A percentile compares a stretch with the other conserved stretches of the same genome.
Conservation (phyloP, 768 basidiomycete genomes). For the Phylloporus rhodoxanthus region DNA sequence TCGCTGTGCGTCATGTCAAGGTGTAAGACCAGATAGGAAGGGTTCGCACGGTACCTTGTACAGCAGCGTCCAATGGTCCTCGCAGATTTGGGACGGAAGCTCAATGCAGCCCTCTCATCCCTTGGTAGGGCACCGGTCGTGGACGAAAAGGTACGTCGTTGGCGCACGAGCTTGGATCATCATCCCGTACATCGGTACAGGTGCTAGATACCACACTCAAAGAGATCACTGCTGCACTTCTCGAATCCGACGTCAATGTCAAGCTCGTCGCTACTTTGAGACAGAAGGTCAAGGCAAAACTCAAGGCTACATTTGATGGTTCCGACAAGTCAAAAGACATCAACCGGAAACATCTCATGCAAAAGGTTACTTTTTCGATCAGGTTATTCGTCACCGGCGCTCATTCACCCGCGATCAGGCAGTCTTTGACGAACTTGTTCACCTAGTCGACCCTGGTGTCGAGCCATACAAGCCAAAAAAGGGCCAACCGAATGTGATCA, state of each 20-base stretch:
- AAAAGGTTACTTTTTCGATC: slow-evolving; percentile 55
- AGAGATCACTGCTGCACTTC: slow-evolving; percentile 87
- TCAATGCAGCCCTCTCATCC: slow-evolving; percentile 90
- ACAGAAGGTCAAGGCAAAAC: slow-evolving; percentile 86
- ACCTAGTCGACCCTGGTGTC: slow-evolving; percentile 90
- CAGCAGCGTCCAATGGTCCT: slow-evolving; percentile 69
- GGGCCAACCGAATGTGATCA: slow-evolving; percentile 88
- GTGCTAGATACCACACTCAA: slow-evolving; percentile 92
- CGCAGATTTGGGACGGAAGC: slow-evolving; percentile 87
- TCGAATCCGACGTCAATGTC: slow-evolving; percentile 98
- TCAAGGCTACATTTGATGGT: slow-evolving; percentile 72
- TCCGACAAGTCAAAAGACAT: slow-evolving; percentile 71
- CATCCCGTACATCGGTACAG: slow-evolving; percentile 36
- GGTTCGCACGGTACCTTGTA: slow-evolving; percentile 27
- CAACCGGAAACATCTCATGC: slow-evolving; percentile 82
- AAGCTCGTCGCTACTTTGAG: slow-evolving; percentile 86
- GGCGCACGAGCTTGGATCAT: neutral
- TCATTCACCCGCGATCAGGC: slow-evolving; percentile 46
- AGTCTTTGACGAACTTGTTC: slow-evolving; percentile 94
- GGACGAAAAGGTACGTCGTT: slow-evolving; percentile 74
- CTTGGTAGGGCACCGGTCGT: slow-evolving; percentile 81
- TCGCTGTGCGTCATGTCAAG: slow-evolving; percentile 47
- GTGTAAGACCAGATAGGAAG: neutral
- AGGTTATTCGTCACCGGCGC: neutral
- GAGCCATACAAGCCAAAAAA: slow-evolving; percentile 97